Base-by-base conservation (phyloP, 176 grass and related monocot genomes). In the Pontederia paniculata region DNA sequence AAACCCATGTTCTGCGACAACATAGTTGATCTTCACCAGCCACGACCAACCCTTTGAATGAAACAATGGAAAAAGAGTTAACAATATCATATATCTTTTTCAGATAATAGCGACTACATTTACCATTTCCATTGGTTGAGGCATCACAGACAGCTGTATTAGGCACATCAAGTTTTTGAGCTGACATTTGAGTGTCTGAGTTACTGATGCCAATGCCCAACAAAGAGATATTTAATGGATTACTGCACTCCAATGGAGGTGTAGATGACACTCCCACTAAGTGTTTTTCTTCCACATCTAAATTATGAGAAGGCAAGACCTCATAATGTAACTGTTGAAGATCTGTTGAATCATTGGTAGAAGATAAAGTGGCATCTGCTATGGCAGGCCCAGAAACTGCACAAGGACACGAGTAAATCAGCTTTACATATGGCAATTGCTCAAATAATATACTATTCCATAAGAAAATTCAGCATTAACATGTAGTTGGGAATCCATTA, bases 311-410 rank as follows among this genome's bases (percentile, higher is more conserved):
- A 59, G 28, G 28, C 28, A 37, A 37, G 28, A 21, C 53, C 17
- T 58, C 67, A 41, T 43, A 49, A 8, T 31, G 22, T 41, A 43
- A 43, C 5, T 17, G 28, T 47, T 52, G 57, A 41, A 19, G 17
- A 72, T 17, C 31, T 52, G 17, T 52, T 44, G 48, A 62, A 22
- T 62, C 49, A 21, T 42, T 60, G 14, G 45, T n/a, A 22, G 22
- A 70, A 59, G 45, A 12, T 13, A 17, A 48, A 0, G 23, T 50
- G 9, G 21, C 43, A 78, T 23, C 65, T 57, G 28, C 62, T 44
- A 17, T 44, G 37, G 56, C 59, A 58, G 22, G n/a, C 63, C 52
- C 66, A 59, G 58, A 1, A 50, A 66, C 65, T 70, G 18, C 49
- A 65, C 47, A 57, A 75, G 63, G 8, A 10, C n/a, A 74, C 14